phyloP scores from a whole-genome alignment of 345 rosid genomes.

The Bruguiera gymnorhiza region DNA sequence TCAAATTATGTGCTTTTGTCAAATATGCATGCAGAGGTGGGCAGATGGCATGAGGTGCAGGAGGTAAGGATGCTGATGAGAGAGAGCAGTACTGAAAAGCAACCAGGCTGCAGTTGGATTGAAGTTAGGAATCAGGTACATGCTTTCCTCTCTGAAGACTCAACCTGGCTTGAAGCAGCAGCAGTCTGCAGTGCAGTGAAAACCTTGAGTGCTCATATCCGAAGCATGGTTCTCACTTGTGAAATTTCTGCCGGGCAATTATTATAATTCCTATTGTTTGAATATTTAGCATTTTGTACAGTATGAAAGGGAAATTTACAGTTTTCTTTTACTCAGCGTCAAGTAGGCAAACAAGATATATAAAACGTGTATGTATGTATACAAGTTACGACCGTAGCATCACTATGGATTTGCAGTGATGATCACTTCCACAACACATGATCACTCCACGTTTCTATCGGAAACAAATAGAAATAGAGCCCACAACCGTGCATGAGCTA shows the following conservation, averaged over 20 bases:
- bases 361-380: no score
- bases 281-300: neutral
- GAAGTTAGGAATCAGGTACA: slow-evolving; percentile 17
- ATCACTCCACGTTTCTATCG: no score
- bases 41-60: slow-evolving; percentile 18
- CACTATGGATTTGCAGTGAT: no score
- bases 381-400: no score
- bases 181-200: neutral
- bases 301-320: no score
- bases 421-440: no score
- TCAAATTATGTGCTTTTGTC: slow-evolving; percentile 22
- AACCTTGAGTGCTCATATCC: slow-evolving; percentile 17
- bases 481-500: no score
- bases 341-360: no score
- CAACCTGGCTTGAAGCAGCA: neutral
- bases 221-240: neutral
- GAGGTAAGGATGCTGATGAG: slow-evolving; percentile 21
- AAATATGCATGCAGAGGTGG: slow-evolving; percentile 20
- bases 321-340: no score
- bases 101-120: slow-evolving; percentile 28
- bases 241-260: neutral
- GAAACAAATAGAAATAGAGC: no score
- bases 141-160: slow-evolving; percentile 13
- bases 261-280: neutral
- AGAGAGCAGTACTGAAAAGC: slow-evolving; percentile 4